Evolutionary conservation across 2,329 filamentous ascomycete genomes (phyloP).

Genomic region (Aspergillus carbonarius): DNA sequence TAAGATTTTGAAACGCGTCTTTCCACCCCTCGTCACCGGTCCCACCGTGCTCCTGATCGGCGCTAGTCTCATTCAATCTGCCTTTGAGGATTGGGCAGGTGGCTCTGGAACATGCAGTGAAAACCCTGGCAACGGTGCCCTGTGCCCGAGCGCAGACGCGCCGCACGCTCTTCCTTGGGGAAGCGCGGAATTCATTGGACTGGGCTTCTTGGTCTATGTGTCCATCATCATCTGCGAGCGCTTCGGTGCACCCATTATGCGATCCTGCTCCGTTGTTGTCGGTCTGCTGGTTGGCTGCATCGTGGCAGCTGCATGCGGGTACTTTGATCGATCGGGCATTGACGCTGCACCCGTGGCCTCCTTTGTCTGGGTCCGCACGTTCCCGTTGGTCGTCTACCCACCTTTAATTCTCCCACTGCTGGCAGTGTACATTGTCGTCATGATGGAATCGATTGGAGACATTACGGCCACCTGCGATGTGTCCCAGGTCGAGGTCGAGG

Average conservation of each 20-base stretch:
- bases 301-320: constrained; percentile 64
- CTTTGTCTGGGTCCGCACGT: constrained; percentile 71
- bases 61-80: constrained; percentile 61
- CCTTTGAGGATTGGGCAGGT: constrained; percentile 69
- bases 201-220: constrained; percentile 67
- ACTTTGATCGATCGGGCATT: constrained; percentile 62
- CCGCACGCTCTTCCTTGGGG: constrained; percentile 64
- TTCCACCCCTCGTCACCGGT: constrained; percentile 68
- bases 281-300: constrained; percentile 67
- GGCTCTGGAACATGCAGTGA: constrained; percentile 52
- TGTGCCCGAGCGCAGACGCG: constrained; percentile 60
- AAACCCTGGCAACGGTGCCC: constrained; percentile 49
- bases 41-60: constrained; percentile 68
- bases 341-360: constrained; percentile 60
- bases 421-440: constrained; percentile 59
- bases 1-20: constrained; percentile 59
- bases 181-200: constrained; percentile 63
- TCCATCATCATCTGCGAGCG: constrained; percentile 68
- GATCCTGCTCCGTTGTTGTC: constrained; percentile 64
- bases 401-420: constrained; percentile 65
- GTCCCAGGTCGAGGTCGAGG: constrained; percentile 63
- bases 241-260: constrained; percentile 70
- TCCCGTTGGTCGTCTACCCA: constrained; percentile 64
- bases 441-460: constrained; percentile 68
- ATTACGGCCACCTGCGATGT: constrained; percentile 69